A percentile compares a stretch with the other conserved stretches of the same genome.
Evolutionary conservation across 192 early-diverging fungal species (phyloP).

Genomic region (Coemansia aciculifera): DNA sequence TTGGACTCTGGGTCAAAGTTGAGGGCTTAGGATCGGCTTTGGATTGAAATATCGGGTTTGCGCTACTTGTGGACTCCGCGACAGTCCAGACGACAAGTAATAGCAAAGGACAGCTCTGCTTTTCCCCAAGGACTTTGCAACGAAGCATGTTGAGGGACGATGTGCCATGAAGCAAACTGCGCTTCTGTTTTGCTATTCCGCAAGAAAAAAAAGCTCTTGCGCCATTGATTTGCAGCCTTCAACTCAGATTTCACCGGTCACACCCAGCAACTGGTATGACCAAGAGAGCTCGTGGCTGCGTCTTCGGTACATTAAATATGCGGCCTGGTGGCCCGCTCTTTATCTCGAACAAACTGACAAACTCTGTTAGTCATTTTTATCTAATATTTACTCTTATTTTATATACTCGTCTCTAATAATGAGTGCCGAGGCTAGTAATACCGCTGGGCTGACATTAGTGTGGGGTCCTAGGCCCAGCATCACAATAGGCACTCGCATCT

Average conservation of each 20-base stretch:
- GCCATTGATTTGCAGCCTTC: not conserved
- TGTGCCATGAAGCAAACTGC: not conserved
- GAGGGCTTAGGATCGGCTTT: not conserved
- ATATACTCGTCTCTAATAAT: not conserved
- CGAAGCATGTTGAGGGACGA: not conserved
- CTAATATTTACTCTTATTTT: not conserved
- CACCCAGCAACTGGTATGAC: not conserved
- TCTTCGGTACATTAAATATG: not conserved
- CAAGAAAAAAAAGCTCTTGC: not conserved
- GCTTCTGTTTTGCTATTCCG: not conserved
- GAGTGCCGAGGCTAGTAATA: not conserved
- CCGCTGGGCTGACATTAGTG: not conserved
- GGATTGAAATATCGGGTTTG: not conserved
- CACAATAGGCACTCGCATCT: conserved; percentile 25
- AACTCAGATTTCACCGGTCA: not conserved
- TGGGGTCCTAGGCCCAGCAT: conserved; percentile 1
- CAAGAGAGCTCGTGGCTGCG: not conserved
- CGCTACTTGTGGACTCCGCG: conserved; percentile 1
- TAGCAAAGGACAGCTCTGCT: not conserved
- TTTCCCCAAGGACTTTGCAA: not conserved
- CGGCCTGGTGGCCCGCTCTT: not conserved
- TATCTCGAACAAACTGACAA: not conserved
- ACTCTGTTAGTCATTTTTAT: not conserved
- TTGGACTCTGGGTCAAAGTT: not conserved
- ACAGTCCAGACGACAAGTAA: not conserved